These are phyloP conservation scores for Tolypocladium tundrense DNA, from an alignment of 2,329 filamentous ascomycete species.

Conservation along the genomic window DNA sequence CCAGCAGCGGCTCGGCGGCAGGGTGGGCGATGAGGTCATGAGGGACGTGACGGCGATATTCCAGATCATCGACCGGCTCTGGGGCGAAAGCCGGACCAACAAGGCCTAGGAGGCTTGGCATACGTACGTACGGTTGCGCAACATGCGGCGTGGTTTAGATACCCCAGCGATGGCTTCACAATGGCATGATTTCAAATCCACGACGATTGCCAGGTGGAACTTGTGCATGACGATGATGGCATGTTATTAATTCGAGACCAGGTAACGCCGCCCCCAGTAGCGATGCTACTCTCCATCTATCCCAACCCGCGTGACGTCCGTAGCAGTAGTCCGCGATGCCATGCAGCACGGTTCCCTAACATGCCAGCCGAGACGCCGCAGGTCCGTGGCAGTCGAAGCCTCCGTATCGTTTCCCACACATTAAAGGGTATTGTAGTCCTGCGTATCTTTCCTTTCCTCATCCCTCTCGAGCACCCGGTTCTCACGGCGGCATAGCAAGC, in stretches of 20 bases:
- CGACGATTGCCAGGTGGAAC: not conserved
- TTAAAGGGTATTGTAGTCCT: not conserved
- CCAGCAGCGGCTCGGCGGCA: constrained; percentile 71
- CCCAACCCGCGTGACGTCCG: not conserved
- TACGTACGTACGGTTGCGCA: not conserved
- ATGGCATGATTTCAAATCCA: not conserved
- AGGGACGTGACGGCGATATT: constrained; percentile 81
- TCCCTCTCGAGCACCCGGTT: not conserved
- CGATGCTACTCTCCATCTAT: not conserved
- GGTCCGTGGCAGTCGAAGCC: not conserved
- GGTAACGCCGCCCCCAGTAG: not conserved
- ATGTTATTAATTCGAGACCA: not conserved
- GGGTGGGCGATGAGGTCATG: constrained; percentile 63
- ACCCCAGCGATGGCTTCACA: not conserved
- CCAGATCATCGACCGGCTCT: constrained; percentile 76
- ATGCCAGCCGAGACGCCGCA: not conserved
- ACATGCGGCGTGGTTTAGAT: not conserved
- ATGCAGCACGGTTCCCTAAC: not conserved
- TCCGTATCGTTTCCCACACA: not conserved
- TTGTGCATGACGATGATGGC: not conserved
- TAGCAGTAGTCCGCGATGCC: not conserved
- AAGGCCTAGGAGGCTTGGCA: not conserved
- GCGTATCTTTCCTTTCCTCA: not conserved
- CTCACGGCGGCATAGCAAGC: not conserved
- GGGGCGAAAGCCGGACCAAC: constrained; percentile 47